These are phyloP conservation scores for Globisporangium irregulare DNA, from an alignment of 352 stramenopile genomes.

Conservation along the genomic window DNA sequence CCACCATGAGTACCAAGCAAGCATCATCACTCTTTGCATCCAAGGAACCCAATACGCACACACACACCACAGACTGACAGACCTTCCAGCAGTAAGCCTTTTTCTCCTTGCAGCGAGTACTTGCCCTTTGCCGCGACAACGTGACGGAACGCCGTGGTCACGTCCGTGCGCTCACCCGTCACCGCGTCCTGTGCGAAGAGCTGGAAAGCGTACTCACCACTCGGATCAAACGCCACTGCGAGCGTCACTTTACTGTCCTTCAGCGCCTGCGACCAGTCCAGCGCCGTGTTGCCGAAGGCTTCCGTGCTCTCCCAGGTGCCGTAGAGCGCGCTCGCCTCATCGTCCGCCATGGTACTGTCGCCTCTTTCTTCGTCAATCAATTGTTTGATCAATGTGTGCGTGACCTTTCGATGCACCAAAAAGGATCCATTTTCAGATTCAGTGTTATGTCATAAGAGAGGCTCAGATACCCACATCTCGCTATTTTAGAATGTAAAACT, in stretches of 20 bases:
- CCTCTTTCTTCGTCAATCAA: background rate
- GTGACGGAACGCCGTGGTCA: conserved; percentile 53
- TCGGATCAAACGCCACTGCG: conserved; percentile 34
- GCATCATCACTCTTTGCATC: too few species aligned
- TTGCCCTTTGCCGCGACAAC: conserved; percentile 40
- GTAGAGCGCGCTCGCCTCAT: background rate
- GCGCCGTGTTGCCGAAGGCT: conserved; percentile 69
- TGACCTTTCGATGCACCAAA: background rate
- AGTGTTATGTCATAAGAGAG: background rate
- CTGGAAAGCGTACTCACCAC: conserved; percentile 37
- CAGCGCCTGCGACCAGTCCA: conserved; percentile 75
- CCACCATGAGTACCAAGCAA: background rate
- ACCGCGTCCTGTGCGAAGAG: conserved; percentile 23
- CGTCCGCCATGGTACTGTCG: background rate
- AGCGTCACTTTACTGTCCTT: conserved; percentile 47
- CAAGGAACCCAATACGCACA: background rate
- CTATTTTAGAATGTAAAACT: background rate
- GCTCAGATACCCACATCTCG: background rate
- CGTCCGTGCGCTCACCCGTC: conserved; percentile 31
- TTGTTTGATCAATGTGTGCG: background rate
- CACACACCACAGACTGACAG: background rate
- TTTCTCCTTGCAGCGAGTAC: conserved; percentile 29
- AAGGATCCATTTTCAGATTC: background rate
- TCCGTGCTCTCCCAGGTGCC: conserved; percentile 66
- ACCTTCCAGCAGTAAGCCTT: conserved; percentile 33